Percentiles rank a stretch among this genome's conserved stretches.
Conservation (phyloP, 2,329 filamentous ascomycete genomes). For the Cordyceps cateniannulata region DNA sequence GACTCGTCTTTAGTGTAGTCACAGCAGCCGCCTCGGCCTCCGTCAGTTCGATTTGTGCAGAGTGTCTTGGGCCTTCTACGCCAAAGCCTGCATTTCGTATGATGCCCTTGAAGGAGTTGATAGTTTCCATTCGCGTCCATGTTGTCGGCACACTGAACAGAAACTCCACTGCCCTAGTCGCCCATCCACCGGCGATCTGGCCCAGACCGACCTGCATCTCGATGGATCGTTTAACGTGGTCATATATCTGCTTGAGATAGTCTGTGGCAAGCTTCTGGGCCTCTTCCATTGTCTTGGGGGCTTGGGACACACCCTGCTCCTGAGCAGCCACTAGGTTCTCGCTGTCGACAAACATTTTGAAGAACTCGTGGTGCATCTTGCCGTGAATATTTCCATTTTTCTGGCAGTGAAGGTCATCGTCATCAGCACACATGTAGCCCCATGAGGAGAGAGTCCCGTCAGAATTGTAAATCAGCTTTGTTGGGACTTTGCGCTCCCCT, state of each 20-base stretch:
- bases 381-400: no score
- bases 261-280: conserved; percentile 44
- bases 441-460: conserved; percentile 39
- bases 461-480: conserved; percentile 40
- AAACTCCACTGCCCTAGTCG: conserved; percentile 41
- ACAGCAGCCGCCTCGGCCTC: conserved; percentile 43
- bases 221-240: conserved; percentile 40
- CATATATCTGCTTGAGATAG: conserved; percentile 42
- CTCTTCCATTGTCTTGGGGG: conserved; percentile 29
- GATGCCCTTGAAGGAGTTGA: conserved; percentile 44
- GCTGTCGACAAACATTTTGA: conserved; percentile 49
- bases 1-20: conserved; percentile 36
- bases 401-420: conserved; percentile 26
- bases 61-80: conserved; percentile 30
- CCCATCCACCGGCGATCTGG: conserved; percentile 33
- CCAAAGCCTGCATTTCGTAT: conserved; percentile 45
- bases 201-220: conserved; percentile 32
- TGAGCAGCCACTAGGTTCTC: conserved; percentile 37
- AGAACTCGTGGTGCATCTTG: conserved; percentile 40
- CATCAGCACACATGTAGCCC: conserved; percentile 46
- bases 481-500: conserved; percentile 50
- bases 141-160: conserved; percentile 53
- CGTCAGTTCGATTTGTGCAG: conserved; percentile 37
- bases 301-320: conserved; percentile 35
- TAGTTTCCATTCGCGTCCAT: conserved; percentile 42